phyloP scores from a whole-genome alignment of 768 basidiomycete species.

The Termitomyces bulborhizus region DNA sequence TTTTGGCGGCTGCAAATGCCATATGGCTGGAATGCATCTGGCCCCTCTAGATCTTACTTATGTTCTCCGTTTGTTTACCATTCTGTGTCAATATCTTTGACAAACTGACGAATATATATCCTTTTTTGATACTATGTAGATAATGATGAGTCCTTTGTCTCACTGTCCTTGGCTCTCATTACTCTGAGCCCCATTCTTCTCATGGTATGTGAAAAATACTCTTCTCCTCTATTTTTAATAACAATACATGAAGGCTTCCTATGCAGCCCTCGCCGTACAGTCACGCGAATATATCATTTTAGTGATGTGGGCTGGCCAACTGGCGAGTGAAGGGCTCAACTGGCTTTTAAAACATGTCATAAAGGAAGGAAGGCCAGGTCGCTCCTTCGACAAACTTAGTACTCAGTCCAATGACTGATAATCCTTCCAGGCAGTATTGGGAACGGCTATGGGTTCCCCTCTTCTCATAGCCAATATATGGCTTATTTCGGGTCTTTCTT shows the following conservation, averaged over 20 bases:
- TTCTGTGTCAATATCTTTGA: background rate
- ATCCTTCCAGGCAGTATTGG: slow-evolving; percentile 42
- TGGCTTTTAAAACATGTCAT: slow-evolving; percentile 60
- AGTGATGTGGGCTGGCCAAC: slow-evolving; percentile 80
- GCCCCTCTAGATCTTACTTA: slow-evolving; percentile 61
- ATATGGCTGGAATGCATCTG: slow-evolving; percentile 2
- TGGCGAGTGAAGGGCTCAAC: slow-evolving; percentile 66
- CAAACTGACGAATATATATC: background rate
- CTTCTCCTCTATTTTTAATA: background rate
- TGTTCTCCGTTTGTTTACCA: slow-evolving; percentile 43
- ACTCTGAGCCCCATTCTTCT: slow-evolving; percentile 67
- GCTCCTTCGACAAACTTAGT: slow-evolving; percentile 12
- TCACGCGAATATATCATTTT: slow-evolving; percentile 78
- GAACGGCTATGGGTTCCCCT: slow-evolving; percentile 81
- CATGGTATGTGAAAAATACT: slow-evolving; percentile 40
- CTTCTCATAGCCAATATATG: slow-evolving; percentile 89
- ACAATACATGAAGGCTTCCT: slow-evolving; percentile 52
- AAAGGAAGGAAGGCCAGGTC: slow-evolving; percentile 69
- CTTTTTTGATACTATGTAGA: slow-evolving; percentile 29
- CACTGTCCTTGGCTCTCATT: slow-evolving; percentile 52
- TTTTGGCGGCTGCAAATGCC: background rate
- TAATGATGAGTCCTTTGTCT: slow-evolving; percentile 52
- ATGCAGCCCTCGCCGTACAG: slow-evolving; percentile 66
- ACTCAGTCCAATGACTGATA: background rate
- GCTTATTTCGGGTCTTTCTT: slow-evolving; percentile 79